phyloP scores from a whole-genome alignment of 2,329 filamentous ascomycete genomes.

The Fusarium longipes region DNA sequence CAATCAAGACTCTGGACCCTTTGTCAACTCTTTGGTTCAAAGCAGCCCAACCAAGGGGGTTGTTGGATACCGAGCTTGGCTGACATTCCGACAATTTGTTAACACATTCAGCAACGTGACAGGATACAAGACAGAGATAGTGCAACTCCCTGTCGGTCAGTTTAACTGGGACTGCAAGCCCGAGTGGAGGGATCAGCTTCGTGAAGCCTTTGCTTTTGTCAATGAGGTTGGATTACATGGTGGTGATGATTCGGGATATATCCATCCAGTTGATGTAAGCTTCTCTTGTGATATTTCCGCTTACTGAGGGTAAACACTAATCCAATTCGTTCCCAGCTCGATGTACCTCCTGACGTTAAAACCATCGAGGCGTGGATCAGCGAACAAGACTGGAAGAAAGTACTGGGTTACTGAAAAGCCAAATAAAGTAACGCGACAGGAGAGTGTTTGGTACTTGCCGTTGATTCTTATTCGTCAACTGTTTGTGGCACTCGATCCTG shows the following conservation, averaged over 20 bases:
- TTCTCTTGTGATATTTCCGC: not conserved
- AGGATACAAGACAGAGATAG: not conserved
- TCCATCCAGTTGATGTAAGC: not conserved
- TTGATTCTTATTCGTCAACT: not conserved
- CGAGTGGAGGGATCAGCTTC: not conserved
- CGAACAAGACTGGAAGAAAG: not conserved
- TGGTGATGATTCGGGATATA: not conserved
- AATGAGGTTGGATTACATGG: conserved; percentile 11
- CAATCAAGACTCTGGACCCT: conserved; percentile 1
- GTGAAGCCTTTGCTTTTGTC: conserved; percentile 6
- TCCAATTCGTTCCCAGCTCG: not conserved
- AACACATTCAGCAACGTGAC: not conserved
- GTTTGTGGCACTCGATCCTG: not conserved
- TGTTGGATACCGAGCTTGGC: conserved; percentile 5
- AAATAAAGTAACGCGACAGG: not conserved
- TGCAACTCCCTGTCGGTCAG: not conserved
- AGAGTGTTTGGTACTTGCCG: not conserved
- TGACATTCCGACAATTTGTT: conserved; percentile 2
- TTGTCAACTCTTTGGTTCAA: not conserved
- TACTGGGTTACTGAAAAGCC: not conserved
- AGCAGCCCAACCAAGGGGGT: not conserved
- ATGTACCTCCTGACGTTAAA: not conserved
- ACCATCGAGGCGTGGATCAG: conserved; percentile 4
- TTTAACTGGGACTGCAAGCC: not conserved
- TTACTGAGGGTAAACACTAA: not conserved